phyloP scores from a whole-genome alignment of 202 grass and related monocot genomes.

The Panicum virgatum region DNA sequence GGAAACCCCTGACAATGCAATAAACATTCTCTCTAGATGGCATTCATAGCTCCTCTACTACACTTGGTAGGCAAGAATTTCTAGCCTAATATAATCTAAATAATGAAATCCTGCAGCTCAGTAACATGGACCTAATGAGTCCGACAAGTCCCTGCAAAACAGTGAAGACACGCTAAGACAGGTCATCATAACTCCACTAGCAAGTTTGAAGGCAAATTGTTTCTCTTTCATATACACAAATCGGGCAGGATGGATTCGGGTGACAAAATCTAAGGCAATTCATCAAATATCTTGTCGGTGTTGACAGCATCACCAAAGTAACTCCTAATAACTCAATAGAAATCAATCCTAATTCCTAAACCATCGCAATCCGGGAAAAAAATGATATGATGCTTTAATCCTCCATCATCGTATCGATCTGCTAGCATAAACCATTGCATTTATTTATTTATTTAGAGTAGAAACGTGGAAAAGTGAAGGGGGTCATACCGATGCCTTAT shows the following conservation, averaged over 20 bases:
- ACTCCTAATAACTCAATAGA: background rate
- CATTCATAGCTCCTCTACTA: background rate
- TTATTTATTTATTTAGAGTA: too few relatives aligned
- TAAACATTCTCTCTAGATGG: background rate
- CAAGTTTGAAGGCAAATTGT: conserved; percentile 2
- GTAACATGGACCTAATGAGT: background rate
- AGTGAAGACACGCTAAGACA: background rate
- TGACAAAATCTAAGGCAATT: background rate
- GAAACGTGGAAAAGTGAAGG: background rate
- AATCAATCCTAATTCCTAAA: conserved; percentile 5
- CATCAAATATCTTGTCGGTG: background rate
- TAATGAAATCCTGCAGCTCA: background rate
- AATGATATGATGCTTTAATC: background rate
- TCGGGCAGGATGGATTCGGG: background rate
- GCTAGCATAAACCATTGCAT: background rate
- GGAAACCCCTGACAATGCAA: background rate
- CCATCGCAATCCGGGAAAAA: background rate
- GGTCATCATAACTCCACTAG: background rate
- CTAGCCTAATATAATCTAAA: background rate
- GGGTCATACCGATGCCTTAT: conserved; percentile 69
- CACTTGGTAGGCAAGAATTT: background rate
- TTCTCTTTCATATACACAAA: background rate
- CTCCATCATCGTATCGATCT: background rate
- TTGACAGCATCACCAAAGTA: background rate
- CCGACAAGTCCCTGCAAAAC: background rate